phyloP scores from a whole-genome alignment of 305 asterid genomes.

The Nicotiana rustica region DNA sequence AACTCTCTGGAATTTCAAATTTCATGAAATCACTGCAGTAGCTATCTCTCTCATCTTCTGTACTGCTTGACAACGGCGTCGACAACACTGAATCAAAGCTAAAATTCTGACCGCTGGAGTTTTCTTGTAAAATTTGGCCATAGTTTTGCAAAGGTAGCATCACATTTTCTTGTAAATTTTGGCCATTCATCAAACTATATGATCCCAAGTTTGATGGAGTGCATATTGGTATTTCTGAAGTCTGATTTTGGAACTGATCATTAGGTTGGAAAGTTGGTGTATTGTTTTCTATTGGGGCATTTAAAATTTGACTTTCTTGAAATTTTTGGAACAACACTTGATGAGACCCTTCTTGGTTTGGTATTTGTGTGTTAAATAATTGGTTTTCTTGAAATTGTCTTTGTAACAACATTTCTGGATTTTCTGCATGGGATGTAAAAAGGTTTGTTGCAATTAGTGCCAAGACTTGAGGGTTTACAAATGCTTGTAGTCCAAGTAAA shows the following conservation, averaged over 20 bases:
- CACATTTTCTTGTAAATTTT: neutral
- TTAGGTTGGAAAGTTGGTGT: neutral
- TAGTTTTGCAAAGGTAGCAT: conserved; percentile 2
- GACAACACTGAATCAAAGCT: neutral
- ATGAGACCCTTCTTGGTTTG: neutral
- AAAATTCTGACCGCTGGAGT: neutral
- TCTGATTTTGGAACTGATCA: neutral
- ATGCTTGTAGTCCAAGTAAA: neutral
- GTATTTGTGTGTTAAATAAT: neutral
- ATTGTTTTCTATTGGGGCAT: too few species aligned
- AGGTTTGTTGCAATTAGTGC: neutral
- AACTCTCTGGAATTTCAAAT: conserved; percentile 8
- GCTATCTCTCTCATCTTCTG: conserved; percentile 28
- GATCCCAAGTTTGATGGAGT: neutral
- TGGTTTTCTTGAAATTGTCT: neutral
- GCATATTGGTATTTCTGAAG: neutral
- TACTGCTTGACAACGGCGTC: neutral
- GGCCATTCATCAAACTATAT: neutral
- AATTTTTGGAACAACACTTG: neutral
- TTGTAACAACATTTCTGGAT: neutral
- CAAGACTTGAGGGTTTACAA: neutral
- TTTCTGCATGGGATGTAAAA: neutral
- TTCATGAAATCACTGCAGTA: neutral
- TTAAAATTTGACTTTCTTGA: neutral
- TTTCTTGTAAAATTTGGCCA: neutral